Percentiles rank a stretch among this genome's conserved stretches.
Conservation (phyloP, 1,284 basidiomycete species). For the Agroathelia rolfsii region DNA sequence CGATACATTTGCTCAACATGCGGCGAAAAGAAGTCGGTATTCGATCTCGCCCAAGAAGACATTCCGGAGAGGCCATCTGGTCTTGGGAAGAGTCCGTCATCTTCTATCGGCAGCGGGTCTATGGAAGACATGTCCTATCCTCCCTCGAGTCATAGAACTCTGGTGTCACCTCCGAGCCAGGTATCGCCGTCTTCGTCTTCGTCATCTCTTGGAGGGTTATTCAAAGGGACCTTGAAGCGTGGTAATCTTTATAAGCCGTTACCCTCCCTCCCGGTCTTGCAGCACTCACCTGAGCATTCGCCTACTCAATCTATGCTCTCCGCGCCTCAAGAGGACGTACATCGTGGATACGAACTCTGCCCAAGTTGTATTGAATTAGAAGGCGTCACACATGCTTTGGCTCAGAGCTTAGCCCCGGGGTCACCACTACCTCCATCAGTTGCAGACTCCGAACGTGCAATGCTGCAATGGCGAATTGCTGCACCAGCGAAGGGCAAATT, state of each 20-base stretch:
- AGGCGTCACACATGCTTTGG: slow-evolving; percentile 69
- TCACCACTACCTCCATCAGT: slow-evolving; percentile 37
- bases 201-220: slow-evolving; percentile 22
- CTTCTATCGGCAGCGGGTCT: slow-evolving; percentile 8
- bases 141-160: slow-evolving; percentile 10
- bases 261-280: slow-evolving; percentile 24
- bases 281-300: no score
- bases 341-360: slow-evolving; percentile 74
- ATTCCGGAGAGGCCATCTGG: slow-evolving; percentile 20
- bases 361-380: slow-evolving; percentile 64
- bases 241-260: slow-evolving; percentile 31
- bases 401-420: slow-evolving; percentile 38
- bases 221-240: no score
- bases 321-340: no score
- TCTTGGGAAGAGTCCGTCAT: slow-evolving; percentile 27
- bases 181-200: slow-evolving; percentile 24
- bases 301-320: no score
- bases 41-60: slow-evolving; percentile 13
- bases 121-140: slow-evolving; percentile 12
- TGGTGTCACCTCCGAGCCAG: slow-evolving; percentile 16
- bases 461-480: slow-evolving; percentile 46
- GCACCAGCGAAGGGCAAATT: slow-evolving; percentile 65
- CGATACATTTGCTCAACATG: slow-evolving; percentile 83
- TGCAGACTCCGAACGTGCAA: slow-evolving; percentile 37
- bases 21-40: slow-evolving; percentile 55